Evolutionary conservation across 495 filamentous ascomycete species (phyloP), one percentile per base, ranked within the genome.

Genomic region (Astrothelium subdiscretum): DNA sequence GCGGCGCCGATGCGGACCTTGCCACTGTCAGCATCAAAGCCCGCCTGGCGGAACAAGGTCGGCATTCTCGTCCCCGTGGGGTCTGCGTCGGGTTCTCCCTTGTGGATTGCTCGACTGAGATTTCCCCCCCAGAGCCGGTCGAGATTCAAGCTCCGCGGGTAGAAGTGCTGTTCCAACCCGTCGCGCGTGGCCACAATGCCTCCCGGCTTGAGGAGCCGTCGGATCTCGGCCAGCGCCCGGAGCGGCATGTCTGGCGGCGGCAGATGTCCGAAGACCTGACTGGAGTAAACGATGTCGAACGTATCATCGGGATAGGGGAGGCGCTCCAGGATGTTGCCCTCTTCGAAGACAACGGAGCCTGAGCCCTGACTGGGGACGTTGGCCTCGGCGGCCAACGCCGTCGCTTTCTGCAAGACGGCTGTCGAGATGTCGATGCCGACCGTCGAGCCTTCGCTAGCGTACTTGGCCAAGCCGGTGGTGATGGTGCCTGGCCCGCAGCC

Each of bases 231-330:
- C 43, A 78, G 54, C 15, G 74, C 74, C 38, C 71, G 65, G 54
- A 60, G 66, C 10, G 74, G 76, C 12, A 60, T 63, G 38, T 62
- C 27, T 8, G 43, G 35, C 38, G 60, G 43, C 10, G 59, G 57
- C 27, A 77, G 67, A 61, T 79, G 75, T 40, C 66, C 63, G 32
- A 78, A 68, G 61, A 76, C 67, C 68, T 76, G 70, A 61, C 74
- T 70, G 57, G 66, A 70, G 59, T 48, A 74, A 43, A 71, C 68
- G 58, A 79, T 61, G 62, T 78, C 76, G 65, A 75, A 79, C 0
- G 64, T 70, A 32, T 63, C 68, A 63, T 78, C 73, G n/a, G 67
- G 54, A 58, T 72, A 77, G 40, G 72, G 69, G 2, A 79, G 67
- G 40, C 60, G 6, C 27, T 69, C 64, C 65, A 73, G 69, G 35